Evolutionary conservation across 352 stramenopile genomes (phyloP).

Genomic region (Stephanocyclus meneghinianus): DNA sequence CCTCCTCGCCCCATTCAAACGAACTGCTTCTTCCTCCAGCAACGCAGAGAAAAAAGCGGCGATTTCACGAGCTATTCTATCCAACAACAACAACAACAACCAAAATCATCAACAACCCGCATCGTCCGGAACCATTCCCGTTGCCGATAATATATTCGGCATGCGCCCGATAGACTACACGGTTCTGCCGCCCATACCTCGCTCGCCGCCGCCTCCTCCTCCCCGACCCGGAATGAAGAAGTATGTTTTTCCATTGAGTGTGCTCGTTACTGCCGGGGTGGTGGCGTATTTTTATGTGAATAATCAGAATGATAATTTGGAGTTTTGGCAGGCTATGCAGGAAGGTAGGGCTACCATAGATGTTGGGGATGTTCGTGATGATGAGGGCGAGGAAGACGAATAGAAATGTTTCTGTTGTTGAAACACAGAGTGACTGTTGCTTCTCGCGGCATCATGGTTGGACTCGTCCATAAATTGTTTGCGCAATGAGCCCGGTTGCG

Average conservation of each 20-base stretch:
- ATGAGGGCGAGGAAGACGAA: constrained; percentile 42
- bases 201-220: constrained; percentile 46
- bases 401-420: neutral
- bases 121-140: neutral
- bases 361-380: constrained; percentile 48
- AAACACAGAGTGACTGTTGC: neutral
- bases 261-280: constrained; percentile 10
- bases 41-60: constrained; percentile 9
- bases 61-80: neutral
- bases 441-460: no score
- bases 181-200: constrained; percentile 32
- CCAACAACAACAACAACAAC: constrained; percentile 1
- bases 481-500: no score
- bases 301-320: constrained; percentile 59
- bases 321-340: constrained; percentile 65
- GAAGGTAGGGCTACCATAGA: constrained; percentile 31
- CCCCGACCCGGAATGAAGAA: constrained; percentile 18
- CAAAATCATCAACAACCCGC: no score
- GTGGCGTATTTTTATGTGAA: constrained; percentile 63
- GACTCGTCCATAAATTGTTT: no score
- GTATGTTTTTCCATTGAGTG: constrained; percentile 26
- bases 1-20: constrained; percentile 2
- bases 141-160: constrained; percentile 36
- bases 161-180: constrained; percentile 57
- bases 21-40: neutral